Conservation (phyloP, 345 rosid species). For the Arabidopsis suecica region DNA sequence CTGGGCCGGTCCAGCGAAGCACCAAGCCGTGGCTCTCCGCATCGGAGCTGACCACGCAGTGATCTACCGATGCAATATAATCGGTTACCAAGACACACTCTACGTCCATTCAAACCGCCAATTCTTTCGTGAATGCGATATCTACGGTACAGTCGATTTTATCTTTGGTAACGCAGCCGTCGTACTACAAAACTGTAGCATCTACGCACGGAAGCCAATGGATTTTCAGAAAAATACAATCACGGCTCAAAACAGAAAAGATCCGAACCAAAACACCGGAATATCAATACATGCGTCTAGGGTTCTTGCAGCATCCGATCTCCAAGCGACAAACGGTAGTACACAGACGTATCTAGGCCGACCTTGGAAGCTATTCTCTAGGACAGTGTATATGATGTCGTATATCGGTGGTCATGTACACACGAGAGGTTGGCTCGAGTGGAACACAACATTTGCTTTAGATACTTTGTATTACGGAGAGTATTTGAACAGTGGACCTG, state of each 20-base stretch:
- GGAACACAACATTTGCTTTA: conserved; percentile 77
- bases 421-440: conserved; percentile 93
- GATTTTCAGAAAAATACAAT: conserved; percentile 77
- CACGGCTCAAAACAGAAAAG: conserved; percentile 96
- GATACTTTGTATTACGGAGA: conserved; percentile 93
- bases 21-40: conserved; percentile 97
- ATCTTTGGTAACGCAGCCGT: conserved; percentile 96
- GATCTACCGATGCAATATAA: conserved; percentile 75
- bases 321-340: conserved; percentile 52
- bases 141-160: conserved; percentile 94
- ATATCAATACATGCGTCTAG: conserved; percentile 89
- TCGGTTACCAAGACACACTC: conserved; percentile 91
- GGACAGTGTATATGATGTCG: conserved; percentile 74
- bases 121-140: conserved; percentile 83
- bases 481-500: conserved; percentile 87
- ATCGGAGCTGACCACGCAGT: conserved; percentile 95
- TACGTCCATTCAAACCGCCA: conserved; percentile 97
- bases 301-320: conserved; percentile 65
- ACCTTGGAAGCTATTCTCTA: conserved; percentile 89
- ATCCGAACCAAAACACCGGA: conserved; percentile 94
- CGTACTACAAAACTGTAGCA: conserved; percentile 83
- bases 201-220: conserved; percentile 89
- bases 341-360: conserved; percentile 82
- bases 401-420: conserved; percentile 81
- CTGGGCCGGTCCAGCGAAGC: conserved; percentile 86